Base-by-base conservation (phyloP, 106 monocot genomes). In the Apostasia ramifera region DNA sequence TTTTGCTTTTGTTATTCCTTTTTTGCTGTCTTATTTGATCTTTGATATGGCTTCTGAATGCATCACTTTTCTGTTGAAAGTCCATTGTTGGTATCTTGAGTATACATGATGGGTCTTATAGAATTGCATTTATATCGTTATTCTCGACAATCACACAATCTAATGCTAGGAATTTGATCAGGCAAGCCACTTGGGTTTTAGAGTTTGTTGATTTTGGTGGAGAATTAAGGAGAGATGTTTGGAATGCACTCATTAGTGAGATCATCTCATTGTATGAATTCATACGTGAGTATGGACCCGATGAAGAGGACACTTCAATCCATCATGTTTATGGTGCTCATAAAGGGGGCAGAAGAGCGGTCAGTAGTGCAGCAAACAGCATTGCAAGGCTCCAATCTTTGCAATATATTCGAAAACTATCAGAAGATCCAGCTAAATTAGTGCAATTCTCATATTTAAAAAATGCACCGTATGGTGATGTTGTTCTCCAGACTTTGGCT, bases 171-270 rank as follows among this genome's bases (percentile, higher is more conserved):
- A 74, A 59, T 49, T 73, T 68, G 6, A 76, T 51, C 77, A 95
- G 91, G 74, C 68, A 75, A 74, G 74, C 83, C 47, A 70, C 69
- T 66, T 87, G 89, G 92, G 81, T 85, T 38, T 75, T 98, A 53
- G 97, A 98, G 65, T 98, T 98, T 82, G 85, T 98, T 71, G 87
- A 92, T 81, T 92, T 98, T 83, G 92, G 89, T 72, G 84, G 86
- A 61, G 97, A 98, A 71, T 86, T 84, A 74, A 84, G 97, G 74
- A 78, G 95, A 62, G 97, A 98, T 83, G 97, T 87, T 43, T 98
- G 97, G 97, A 75, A 87, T 80, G 92, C 97, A 69, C 90, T 87
- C 49, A 90, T 98, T 62, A 81, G 80, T 66, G 97, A 98, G 71
- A 71, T 98, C 44, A 83, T 87, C 61, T 92, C 85, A 14, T 40